Evolutionary conservation across 139 green algal genomes (phyloP).

Genomic region (Chlamydomonas sphaeroides): DNA sequence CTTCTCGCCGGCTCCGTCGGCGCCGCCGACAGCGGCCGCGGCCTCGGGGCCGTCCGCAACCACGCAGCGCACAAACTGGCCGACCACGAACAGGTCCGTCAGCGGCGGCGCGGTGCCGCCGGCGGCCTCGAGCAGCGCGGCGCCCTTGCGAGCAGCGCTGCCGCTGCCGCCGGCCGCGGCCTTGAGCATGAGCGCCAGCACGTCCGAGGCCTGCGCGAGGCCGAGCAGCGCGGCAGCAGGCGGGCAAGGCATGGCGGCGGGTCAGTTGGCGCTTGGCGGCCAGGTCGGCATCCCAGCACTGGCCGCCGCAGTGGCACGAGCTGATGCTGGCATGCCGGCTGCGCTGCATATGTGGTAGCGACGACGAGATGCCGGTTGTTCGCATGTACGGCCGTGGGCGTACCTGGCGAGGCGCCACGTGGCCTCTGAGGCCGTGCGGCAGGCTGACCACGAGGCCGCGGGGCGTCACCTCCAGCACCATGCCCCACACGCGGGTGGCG

Average conservation of each 20-base stretch:
- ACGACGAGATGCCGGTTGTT: too few species aligned
- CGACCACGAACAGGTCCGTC: constrained; percentile 67
- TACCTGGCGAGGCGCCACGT: constrained; percentile 64
- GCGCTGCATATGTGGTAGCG: too few species aligned
- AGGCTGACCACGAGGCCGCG: constrained; percentile 78
- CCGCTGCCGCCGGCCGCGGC: not conserved
- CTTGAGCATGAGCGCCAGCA: constrained; percentile 51
- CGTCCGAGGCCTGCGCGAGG: constrained; percentile 74
- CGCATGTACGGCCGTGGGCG: too few species aligned
- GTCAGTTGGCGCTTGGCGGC: too few species aligned
- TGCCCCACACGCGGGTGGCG: constrained; percentile 79
- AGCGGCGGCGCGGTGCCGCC: constrained; percentile 14
- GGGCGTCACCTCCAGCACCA: constrained; percentile 76
- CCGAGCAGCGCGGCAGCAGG: too few species aligned
- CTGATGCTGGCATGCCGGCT: too few species aligned
- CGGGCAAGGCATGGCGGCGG: too few species aligned
- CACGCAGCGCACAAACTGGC: constrained; percentile 81
- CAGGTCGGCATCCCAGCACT: not conserved
- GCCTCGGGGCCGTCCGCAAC: constrained; percentile 44
- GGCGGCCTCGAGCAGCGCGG: constrained; percentile 33
- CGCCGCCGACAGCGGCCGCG: not conserved
- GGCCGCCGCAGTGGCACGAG: not conserved
- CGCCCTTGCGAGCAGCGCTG: constrained; percentile 31
- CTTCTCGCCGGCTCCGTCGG: not conserved
- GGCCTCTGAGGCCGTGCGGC: constrained; percentile 85